A percentile compares a stretch with the other conserved stretches of the same genome.
Conservation (phyloP, 352 stramenopile genomes). For the Pythium rhizo-oryzae region DNA sequence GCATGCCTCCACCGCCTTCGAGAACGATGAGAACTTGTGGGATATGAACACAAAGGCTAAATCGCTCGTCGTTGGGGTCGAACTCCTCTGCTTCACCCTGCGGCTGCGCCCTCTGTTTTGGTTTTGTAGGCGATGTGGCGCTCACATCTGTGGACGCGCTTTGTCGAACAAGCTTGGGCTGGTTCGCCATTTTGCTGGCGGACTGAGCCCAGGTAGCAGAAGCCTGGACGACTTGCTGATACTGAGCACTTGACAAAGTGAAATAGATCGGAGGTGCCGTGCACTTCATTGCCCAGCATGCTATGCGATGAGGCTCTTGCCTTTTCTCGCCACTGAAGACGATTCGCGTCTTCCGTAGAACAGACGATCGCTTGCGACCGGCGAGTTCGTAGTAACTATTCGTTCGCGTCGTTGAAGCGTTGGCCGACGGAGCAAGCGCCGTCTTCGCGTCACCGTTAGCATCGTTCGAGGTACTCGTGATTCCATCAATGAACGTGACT, state of each 20-base stretch:
- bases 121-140: slow-evolving; percentile 2
- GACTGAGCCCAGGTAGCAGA: slow-evolving; percentile 59
- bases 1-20: slow-evolving; percentile 40
- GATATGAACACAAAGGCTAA: slow-evolving; percentile 66
- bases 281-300: slow-evolving; percentile 67
- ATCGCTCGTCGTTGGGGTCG: slow-evolving; percentile 60
- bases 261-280: slow-evolving; percentile 76
- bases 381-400: slow-evolving; percentile 41
- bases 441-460: neutral
- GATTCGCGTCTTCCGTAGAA: slow-evolving; percentile 61
- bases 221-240: slow-evolving; percentile 64
- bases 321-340: slow-evolving; percentile 68
- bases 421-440: neutral
- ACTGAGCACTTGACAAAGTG: slow-evolving; percentile 65
- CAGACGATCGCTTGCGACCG: slow-evolving; percentile 53
- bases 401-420: slow-evolving; percentile 6
- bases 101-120: neutral
- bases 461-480: neutral
- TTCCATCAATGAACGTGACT: slow-evolving; percentile 62
- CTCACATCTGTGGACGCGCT: slow-evolving; percentile 12
- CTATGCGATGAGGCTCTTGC: slow-evolving; percentile 34
- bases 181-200: slow-evolving; percentile 17
- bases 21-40: slow-evolving; percentile 68
- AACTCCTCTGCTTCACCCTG: slow-evolving; percentile 35
- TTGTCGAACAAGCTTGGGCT: slow-evolving; percentile 21